These are phyloP conservation scores for Angomonas deanei DNA, from an alignment of 208 protist genomes.

Conservation along the genomic window DNA sequence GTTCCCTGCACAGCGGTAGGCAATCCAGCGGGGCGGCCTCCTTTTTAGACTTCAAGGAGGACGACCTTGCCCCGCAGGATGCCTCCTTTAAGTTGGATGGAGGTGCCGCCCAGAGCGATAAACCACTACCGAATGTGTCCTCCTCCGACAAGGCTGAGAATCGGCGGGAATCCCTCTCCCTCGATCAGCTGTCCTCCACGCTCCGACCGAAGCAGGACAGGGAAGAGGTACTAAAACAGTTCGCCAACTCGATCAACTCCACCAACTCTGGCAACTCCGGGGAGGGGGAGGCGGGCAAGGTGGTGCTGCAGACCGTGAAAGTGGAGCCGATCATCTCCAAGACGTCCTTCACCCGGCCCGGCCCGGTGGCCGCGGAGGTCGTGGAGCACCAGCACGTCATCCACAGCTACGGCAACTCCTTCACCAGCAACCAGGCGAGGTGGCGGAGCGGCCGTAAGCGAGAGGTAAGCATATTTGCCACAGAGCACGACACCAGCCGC, in stretches of 20 bases:
- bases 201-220: neutral
- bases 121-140: no score
- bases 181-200: neutral
- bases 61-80: neutral
- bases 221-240: neutral
- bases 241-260: no score
- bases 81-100: no score
- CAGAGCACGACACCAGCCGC: neutral
- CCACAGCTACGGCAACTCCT: slow-evolving; percentile 11
- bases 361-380: slow-evolving; percentile 39
- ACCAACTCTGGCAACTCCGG: no score
- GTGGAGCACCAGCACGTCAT: slow-evolving; percentile 39
- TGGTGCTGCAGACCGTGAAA: neutral
- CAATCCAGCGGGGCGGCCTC: neutral
- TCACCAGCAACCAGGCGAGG: slow-evolving; percentile 11
- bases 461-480: slow-evolving; percentile 1
- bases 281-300: neutral
- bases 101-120: no score
- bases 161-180: slow-evolving; percentile 7
- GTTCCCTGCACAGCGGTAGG: neutral
- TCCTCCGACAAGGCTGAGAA: neutral
- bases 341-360: slow-evolving; percentile 8
- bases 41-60: neutral
- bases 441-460: slow-evolving; percentile 7
- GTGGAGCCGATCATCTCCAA: slow-evolving; percentile 8